Percentiles rank a stretch among this genome's conserved stretches.
Evolutionary conservation across 257 asterid genomes (phyloP).

Genomic region (Gentiana straminea): DNA sequence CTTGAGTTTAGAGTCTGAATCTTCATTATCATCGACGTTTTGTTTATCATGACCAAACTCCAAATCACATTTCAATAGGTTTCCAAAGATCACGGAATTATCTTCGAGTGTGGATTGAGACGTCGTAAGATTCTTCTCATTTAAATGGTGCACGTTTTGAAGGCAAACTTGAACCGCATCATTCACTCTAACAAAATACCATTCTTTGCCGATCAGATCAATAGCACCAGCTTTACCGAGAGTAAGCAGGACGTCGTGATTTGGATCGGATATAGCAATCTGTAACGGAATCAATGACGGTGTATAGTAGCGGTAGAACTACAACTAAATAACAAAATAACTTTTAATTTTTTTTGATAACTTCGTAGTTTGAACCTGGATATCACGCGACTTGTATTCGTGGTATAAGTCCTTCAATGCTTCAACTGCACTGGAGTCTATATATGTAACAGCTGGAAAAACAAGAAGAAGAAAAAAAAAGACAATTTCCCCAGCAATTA

Average conservation of each 20-base stretch:
- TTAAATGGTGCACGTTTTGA: slow-evolving; percentile 52
- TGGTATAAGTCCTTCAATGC: slow-evolving; percentile 77
- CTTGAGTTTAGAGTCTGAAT: slow-evolving; percentile 35
- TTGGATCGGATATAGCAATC: slow-evolving; percentile 91
- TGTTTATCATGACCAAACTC: slow-evolving; percentile 46
- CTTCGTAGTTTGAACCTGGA: slow-evolving; percentile 41
- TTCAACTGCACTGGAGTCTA: slow-evolving; percentile 95
- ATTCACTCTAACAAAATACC: slow-evolving; percentile 87
- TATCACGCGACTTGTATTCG: slow-evolving; percentile 76
- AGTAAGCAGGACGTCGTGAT: slow-evolving; percentile 63
- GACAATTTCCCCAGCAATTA: too few relatives aligned
- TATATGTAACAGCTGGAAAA: slow-evolving; percentile 76
- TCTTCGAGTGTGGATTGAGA: slow-evolving; percentile 28
- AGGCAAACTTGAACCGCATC: slow-evolving; percentile 93
- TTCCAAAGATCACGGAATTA: slow-evolving; percentile 33
- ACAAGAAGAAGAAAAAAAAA: slow-evolving; percentile 4
- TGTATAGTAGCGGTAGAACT: neutral
- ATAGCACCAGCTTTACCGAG: slow-evolving; percentile 59
- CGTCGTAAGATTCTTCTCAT: slow-evolving; percentile 22
- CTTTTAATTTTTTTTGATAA: neutral
- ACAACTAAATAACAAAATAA: neutral
- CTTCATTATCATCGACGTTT: slow-evolving; percentile 8
- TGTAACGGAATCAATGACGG: slow-evolving; percentile 18
- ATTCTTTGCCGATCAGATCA: slow-evolving; percentile 75
- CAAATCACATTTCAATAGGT: slow-evolving; percentile 41